Evolutionary conservation across 176 grass and related monocot species (phyloP).

Genomic region (Eleusine coracana): DNA sequence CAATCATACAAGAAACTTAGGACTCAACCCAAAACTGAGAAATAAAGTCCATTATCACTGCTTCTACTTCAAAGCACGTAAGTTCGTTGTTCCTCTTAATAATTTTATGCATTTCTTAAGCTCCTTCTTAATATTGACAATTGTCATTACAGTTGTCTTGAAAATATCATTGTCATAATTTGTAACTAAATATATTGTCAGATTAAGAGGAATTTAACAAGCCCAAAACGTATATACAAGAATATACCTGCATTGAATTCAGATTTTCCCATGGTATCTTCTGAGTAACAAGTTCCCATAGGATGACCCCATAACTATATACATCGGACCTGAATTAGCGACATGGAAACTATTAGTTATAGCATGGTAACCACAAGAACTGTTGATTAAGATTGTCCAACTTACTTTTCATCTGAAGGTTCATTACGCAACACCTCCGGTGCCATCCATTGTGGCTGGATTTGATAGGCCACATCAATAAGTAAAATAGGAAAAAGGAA

Average conservation of each 20-base stretch:
- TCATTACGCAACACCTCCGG: conserved; percentile 97
- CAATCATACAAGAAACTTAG: background rate
- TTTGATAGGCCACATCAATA: conserved; percentile 24
- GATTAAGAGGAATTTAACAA: background rate
- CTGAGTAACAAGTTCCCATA: conserved; percentile 98
- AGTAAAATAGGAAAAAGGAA: conserved; percentile 31
- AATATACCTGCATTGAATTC: conserved; percentile 90
- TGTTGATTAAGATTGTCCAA: conserved; percentile 10
- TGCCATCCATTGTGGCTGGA: conserved; percentile 98
- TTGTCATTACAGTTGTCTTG: conserved; percentile 8
- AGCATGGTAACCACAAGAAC: background rate
- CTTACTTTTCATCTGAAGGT: conserved; percentile 95
- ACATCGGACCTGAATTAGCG: conserved; percentile 82
- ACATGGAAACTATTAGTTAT: conserved; percentile 45
- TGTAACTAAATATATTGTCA: conserved; percentile 7
- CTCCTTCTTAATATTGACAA: background rate
- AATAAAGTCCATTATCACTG: background rate
- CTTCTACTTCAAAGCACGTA: background rate
- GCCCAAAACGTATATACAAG: conserved; percentile 6
- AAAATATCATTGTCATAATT: conserved; percentile 6
- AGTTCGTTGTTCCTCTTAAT: background rate
- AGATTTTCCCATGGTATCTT: conserved; percentile 99
- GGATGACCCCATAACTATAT: conserved; percentile 94
- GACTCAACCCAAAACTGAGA: background rate
- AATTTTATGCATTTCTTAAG: background rate